phyloP scores from a whole-genome alignment of 116 monocot species.

The Zostera marina region DNA sequence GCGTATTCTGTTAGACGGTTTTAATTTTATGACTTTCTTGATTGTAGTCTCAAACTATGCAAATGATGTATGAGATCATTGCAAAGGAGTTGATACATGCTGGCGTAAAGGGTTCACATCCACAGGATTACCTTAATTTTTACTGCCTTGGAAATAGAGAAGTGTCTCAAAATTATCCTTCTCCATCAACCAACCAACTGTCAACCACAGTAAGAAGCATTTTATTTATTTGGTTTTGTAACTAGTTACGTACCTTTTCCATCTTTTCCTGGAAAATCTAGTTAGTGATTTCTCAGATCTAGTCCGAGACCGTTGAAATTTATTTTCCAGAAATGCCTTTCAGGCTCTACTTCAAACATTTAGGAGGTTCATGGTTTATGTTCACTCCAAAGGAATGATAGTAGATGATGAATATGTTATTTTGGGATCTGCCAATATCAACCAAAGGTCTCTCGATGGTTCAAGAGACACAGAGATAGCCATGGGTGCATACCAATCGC shows the following conservation, averaged over 20 bases:
- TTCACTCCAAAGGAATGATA: conserved; percentile 92
- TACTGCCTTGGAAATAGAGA: conserved; percentile 89
- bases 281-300: no score
- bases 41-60: conserved; percentile 62
- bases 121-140: conserved; percentile 85
- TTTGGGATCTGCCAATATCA: conserved; percentile 85
- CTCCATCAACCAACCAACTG: conserved; percentile 3
- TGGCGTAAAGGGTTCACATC: conserved; percentile 27
- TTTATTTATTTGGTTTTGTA: background rate
- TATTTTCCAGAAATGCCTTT: background rate
- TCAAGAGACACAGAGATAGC: conserved; percentile 90
- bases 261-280: no score
- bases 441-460: conserved; percentile 73
- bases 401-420: conserved; percentile 87
- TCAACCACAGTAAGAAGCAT: conserved; percentile 15
- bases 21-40: background rate
- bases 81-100: conserved; percentile 33
- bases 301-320: background rate
- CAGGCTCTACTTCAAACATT: conserved; percentile 40
- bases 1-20: no score
- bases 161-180: conserved; percentile 2
- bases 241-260: no score
- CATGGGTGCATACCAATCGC: conserved; percentile 85
- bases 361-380: conserved; percentile 84
- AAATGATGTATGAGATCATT: conserved; percentile 79